Evolutionary conservation across 2,329 filamentous ascomycete genomes (phyloP).

Genomic region (Diplocarpon rosae): DNA sequence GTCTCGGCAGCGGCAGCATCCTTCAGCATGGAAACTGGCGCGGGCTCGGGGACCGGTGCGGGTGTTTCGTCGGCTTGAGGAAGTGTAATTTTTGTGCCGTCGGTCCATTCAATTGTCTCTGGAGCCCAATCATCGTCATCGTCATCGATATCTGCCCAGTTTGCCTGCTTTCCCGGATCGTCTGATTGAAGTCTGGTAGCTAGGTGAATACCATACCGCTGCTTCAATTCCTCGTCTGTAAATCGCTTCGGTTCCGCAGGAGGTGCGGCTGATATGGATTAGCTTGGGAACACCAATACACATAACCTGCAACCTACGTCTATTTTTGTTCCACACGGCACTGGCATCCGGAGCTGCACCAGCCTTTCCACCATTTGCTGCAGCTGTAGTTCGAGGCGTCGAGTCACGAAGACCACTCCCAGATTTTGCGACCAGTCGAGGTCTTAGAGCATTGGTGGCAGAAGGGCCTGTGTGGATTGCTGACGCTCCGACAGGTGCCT

Average conservation of each 20-base stretch:
- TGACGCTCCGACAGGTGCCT: slow-evolving; percentile 35
- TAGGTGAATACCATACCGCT: slow-evolving; percentile 79
- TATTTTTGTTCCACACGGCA: slow-evolving; percentile 83
- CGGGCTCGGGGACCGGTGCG: slow-evolving; percentile 19
- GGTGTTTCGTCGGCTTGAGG: slow-evolving; percentile 46
- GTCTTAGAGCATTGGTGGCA: slow-evolving; percentile 44
- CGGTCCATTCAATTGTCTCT: slow-evolving; percentile 77
- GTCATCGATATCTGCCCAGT: slow-evolving; percentile 85
- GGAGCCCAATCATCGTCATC: slow-evolving; percentile 83
- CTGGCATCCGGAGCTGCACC: slow-evolving; percentile 56
- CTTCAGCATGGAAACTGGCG: slow-evolving; percentile 18
- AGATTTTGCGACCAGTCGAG: slow-evolving; percentile 66
- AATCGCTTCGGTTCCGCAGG: slow-evolving; percentile 68
- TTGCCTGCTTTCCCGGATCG: slow-evolving; percentile 62
- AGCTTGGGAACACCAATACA: slow-evolving; percentile 11
- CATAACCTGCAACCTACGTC: slow-evolving; percentile 45
- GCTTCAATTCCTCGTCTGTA: slow-evolving; percentile 74
- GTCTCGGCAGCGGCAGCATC: slow-evolving; percentile 17
- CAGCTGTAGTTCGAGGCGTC: slow-evolving; percentile 32
- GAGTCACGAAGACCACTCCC: slow-evolving; percentile 49
- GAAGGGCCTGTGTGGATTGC: slow-evolving; percentile 36
- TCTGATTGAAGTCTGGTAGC: slow-evolving; percentile 68
- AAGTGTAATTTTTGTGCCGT: slow-evolving; percentile 72
- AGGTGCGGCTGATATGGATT: slow-evolving; percentile 39
- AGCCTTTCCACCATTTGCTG: slow-evolving; percentile 45